Conservation (phyloP, 2,329 filamentous ascomycete genomes). For the Botrytis fabae region DNA sequence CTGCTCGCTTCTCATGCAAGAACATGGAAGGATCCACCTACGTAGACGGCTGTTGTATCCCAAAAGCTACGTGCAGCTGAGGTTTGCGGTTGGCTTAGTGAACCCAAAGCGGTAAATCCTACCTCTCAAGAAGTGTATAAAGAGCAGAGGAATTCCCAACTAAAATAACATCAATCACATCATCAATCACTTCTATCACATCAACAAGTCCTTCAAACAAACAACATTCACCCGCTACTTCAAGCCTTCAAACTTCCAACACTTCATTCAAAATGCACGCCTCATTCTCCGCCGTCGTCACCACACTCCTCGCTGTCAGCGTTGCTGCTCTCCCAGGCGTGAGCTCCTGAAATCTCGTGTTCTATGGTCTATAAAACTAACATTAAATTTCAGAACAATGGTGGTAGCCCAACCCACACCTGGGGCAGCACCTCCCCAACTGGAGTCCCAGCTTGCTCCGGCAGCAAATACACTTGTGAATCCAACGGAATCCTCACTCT, state of each 20-base stretch:
- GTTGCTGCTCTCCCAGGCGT: background rate
- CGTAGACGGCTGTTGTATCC: background rate
- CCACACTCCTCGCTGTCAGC: background rate
- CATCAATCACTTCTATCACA: slow-evolving; percentile 2
- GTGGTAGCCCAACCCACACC: background rate
- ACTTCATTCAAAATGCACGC: slow-evolving; percentile 13
- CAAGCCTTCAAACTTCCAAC: background rate
- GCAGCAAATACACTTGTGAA: background rate
- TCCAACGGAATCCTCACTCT: background rate
- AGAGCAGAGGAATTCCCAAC: background rate
- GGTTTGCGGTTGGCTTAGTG: background rate
- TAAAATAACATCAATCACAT: slow-evolving; percentile 2
- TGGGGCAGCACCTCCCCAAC: background rate
- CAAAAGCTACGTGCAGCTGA: background rate
- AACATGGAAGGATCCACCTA: background rate
- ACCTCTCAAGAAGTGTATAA: background rate
- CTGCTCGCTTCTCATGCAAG: background rate
- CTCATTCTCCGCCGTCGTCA: background rate
- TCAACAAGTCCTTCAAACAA: slow-evolving; percentile 1
- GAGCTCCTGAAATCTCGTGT: background rate
- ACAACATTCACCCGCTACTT: background rate
- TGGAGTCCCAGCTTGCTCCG: background rate
- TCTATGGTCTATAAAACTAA: background rate
- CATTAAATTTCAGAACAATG: background rate
- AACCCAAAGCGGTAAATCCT: background rate